Evolutionary conservation across 108 stramenopile species (phyloP), one percentile per base, ranked within the genome.

Genomic region (Nitzschia sp.): DNA sequence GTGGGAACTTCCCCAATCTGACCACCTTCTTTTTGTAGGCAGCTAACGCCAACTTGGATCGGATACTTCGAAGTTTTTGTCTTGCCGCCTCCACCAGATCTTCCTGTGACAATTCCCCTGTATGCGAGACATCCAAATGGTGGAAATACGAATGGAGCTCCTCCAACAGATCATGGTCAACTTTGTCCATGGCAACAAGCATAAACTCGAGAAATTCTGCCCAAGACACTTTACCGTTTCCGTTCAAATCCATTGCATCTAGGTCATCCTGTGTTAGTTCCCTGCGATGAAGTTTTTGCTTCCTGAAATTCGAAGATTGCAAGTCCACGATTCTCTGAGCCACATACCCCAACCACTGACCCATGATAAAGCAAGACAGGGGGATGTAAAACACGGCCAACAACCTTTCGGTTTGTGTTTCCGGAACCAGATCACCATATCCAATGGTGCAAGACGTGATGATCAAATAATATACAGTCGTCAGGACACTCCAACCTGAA

Each of bases 121-220:
- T 71, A 10, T 73, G 63, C 24, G 70, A 70, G 6, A 59, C 53
- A 61, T 90, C 89, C 17, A 90, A 72, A 38, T 64, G 57, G 37
- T 48, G 39, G 57, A 90, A 90, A 69, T 86, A 83, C 10, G 59
- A 20, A 44, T 75, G 86, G 39, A 90, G 62, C 57, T 87, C 83
- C 17, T 87, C 80, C 51, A 90, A 66, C 8, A 87, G 61, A 11
- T 73, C 53, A 0, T 66, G 65, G 46, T 90, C 89, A 25, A 90
- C 79, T 73, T 87, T 86, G 24, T 87, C 80, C 89, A 90, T 85
- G 6, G 83, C 81, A 44, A 87, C 75, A 12, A 91, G 78, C 89
- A 88, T 87, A 75, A 86, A 88, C 61, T 80, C 81, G n/a, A 91
- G 63, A 65, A 83, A 91, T 52, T 91, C 89, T 51, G 78, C 60